Percentiles rank a stretch among this genome's conserved stretches.
Conservation (phyloP, 176 grass and related monocot genomes). For the Puya raimondii region DNA sequence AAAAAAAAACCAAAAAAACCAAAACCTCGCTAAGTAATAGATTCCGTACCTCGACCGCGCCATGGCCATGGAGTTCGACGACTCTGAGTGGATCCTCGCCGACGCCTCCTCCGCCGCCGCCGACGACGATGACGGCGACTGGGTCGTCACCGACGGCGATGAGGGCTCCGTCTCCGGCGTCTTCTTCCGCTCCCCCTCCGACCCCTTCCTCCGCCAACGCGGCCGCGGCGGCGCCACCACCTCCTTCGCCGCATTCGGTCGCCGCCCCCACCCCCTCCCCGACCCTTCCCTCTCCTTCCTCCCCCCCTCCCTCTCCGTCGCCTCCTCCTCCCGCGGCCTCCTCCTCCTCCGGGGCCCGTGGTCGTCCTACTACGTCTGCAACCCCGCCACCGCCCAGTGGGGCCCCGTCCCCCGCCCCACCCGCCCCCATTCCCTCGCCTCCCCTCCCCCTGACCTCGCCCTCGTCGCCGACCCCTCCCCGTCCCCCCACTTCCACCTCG, state of each 20-base stretch:
- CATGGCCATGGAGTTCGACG: conserved; percentile 16
- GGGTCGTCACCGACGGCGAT: conserved; percentile 13
- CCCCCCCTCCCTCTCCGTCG: conserved; percentile 19
- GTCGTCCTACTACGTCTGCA: conserved; percentile 27
- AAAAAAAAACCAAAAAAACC: too few relatives aligned
- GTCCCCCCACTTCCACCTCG: conserved; percentile 7
- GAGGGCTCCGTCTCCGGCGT: conserved; percentile 21
- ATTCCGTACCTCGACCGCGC: not conserved
- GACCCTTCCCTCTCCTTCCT: conserved; percentile 25
- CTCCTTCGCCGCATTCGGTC: conserved; percentile 16
- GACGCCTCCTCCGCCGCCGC: not conserved
- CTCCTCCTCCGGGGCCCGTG: conserved; percentile 23
- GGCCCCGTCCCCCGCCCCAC: conserved; percentile 12
- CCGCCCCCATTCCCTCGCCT: not conserved
- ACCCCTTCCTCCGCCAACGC: too few relatives aligned
- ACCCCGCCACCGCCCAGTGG: conserved; percentile 15
- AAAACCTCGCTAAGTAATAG: too few relatives aligned
- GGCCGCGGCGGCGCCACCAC: not conserved
- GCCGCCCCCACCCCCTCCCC: not conserved
- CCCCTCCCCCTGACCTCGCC: not conserved
- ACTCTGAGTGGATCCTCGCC: conserved; percentile 19
- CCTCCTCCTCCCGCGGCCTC: conserved; percentile 20
- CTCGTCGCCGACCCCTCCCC: conserved; percentile 8
- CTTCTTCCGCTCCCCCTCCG: conserved; percentile 6
- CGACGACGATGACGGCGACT: not conserved